Percentiles rank a stretch among this genome's conserved stretches.
Conservation (phyloP, 495 filamentous ascomycete species). For the Filosporella fistucella region DNA sequence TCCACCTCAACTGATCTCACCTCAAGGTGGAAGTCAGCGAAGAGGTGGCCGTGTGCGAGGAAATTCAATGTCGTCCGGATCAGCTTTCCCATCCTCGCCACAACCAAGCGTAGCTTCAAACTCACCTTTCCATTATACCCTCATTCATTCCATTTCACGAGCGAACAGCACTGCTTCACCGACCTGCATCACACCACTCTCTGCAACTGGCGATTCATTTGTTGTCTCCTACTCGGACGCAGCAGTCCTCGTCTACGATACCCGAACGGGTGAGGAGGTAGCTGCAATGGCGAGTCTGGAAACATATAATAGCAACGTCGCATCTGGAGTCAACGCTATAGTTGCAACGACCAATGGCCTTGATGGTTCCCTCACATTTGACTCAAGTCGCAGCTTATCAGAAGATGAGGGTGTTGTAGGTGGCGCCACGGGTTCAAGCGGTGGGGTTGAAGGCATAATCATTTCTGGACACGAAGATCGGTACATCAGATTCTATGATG, state of each 20-base stretch:
- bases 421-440: conserved; percentile 79
- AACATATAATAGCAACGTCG: conserved; percentile 82
- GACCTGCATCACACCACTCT: conserved; percentile 87
- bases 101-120: conserved; percentile 74
- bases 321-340: conserved; percentile 85
- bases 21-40: conserved; percentile 43
- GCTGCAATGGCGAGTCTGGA: conserved; percentile 87
- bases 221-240: conserved; percentile 91
- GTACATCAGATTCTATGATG: conserved; percentile 95
- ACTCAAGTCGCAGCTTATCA: conserved; percentile 53
- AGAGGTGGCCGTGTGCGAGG: conserved; percentile 76
- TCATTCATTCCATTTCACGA: conserved; percentile 80
- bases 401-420: conserved; percentile 67
- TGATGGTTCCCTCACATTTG: conserved; percentile 62
- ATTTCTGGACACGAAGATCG: conserved; percentile 95
- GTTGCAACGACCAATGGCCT: conserved; percentile 81
- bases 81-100: conserved; percentile 84
- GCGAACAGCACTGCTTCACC: conserved; percentile 67
- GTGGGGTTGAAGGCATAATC: conserved; percentile 83
- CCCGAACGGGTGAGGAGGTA: conserved; percentile 84
- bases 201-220: conserved; percentile 81
- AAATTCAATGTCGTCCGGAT: conserved; percentile 87
- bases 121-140: conserved; percentile 52
- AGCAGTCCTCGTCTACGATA: conserved; percentile 86
- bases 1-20: conserved; percentile 76